Evolutionary conservation across 441 rosid genomes (phyloP).

Genomic region (Euphorbia celastroides): DNA sequence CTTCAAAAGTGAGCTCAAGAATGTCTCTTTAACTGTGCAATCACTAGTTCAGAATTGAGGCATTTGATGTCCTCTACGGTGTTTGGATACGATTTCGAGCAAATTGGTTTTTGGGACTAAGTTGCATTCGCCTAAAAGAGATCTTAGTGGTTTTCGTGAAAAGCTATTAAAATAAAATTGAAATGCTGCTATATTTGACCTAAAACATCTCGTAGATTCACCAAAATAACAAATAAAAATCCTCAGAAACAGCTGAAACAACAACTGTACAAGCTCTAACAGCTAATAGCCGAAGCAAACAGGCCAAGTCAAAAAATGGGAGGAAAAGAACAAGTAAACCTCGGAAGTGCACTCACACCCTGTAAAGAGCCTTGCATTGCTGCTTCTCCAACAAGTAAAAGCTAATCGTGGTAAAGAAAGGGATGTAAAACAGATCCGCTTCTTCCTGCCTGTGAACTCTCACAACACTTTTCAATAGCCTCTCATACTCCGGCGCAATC

Average conservation of each 20-base stretch:
- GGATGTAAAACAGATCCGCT: constrained; percentile 79
- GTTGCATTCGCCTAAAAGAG: too few relatives aligned
- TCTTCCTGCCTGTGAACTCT: constrained; percentile 73
- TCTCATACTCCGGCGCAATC: constrained; percentile 66
- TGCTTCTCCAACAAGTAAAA: constrained; percentile 95
- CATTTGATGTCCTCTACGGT: not conserved
- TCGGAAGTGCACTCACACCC: constrained; percentile 90
- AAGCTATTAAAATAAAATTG: too few relatives aligned
- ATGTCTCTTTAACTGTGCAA: not conserved
- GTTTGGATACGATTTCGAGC: too few relatives aligned
- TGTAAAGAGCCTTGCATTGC: constrained; percentile 92
- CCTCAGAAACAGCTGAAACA: too few relatives aligned
- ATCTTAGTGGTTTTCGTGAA: too few relatives aligned
- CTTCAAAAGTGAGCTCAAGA: not conserved
- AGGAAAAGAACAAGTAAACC: not conserved
- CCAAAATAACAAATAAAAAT: too few relatives aligned
- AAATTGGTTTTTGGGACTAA: too few relatives aligned
- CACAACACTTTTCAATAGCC: constrained; percentile 71
- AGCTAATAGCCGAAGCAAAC: not conserved
- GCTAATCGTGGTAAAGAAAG: constrained; percentile 90
- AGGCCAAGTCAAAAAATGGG: too few relatives aligned
- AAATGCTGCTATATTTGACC: too few relatives aligned
- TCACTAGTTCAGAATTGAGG: not conserved
- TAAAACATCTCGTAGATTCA: too few relatives aligned
- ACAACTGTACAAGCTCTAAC: too few relatives aligned